A percentile compares a stretch with the other conserved stretches of the same genome.
Conservation (phyloP, 2,329 filamentous ascomycete genomes). For the Cercospora sojina region DNA sequence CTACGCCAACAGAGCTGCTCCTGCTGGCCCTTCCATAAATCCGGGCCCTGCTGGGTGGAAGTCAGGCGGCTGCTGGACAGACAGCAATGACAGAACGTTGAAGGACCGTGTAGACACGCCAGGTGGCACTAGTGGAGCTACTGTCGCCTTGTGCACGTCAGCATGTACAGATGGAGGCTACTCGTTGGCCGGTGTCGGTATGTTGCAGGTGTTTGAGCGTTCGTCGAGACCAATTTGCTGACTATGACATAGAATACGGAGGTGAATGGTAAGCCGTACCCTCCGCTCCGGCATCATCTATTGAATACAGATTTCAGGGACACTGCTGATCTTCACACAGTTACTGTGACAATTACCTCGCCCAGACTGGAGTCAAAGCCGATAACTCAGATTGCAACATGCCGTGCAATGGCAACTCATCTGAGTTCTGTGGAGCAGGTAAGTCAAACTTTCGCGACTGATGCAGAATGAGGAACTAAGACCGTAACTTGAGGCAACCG, state of each 20-base stretch:
- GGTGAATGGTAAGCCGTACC: slow-evolving; percentile 38
- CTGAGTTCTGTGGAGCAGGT: slow-evolving; percentile 34
- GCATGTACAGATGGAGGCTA: slow-evolving; percentile 34
- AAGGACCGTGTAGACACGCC: slow-evolving; percentile 25
- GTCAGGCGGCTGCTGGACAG: slow-evolving; percentile 37
- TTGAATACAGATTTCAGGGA: background rate
- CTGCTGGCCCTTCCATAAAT: slow-evolving; percentile 24
- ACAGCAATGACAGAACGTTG: slow-evolving; percentile 27
- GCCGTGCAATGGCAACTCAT: slow-evolving; percentile 33
- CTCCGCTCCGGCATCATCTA: background rate
- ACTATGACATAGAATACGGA: slow-evolving; percentile 29
- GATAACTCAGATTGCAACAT: slow-evolving; percentile 32
- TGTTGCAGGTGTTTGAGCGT: background rate
- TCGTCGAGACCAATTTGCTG: background rate
- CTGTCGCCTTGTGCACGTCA: slow-evolving; percentile 32
- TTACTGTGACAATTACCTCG: slow-evolving; percentile 34
- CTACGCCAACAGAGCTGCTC: slow-evolving; percentile 26
- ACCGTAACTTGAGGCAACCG: slow-evolving; percentile 20
- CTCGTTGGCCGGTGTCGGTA: slow-evolving; percentile 32
- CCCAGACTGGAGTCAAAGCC: slow-evolving; percentile 21
- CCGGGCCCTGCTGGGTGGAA: slow-evolving; percentile 31
- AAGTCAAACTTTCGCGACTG: background rate
- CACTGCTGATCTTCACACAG: slow-evolving; percentile 31
- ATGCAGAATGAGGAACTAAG: background rate
- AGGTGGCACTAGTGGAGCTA: slow-evolving; percentile 28